phyloP scores from a whole-genome alignment of 768 basidiomycete genomes.

The Pilatotrama ljubarskyi region DNA sequence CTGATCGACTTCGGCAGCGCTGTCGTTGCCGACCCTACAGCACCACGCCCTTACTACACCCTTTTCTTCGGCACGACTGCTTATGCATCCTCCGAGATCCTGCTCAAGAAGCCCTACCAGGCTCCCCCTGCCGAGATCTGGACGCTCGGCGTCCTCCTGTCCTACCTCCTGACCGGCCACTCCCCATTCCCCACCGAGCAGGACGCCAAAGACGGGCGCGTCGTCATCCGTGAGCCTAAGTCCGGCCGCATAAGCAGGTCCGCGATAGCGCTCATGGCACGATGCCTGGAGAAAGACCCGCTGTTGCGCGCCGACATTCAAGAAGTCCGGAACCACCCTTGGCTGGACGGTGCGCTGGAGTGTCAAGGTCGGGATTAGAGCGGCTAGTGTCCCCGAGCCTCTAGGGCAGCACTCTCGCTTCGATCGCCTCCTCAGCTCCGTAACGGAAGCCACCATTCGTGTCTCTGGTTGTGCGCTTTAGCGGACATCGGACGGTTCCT shows the following conservation, averaged over 20 bases:
- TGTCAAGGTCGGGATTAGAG: constrained; percentile 16
- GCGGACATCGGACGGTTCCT: background rate
- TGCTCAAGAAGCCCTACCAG: constrained; percentile 84
- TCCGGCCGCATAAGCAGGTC: constrained; percentile 29
- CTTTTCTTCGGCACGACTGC: constrained; percentile 93
- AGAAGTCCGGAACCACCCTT: constrained; percentile 82
- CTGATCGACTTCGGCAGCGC: constrained; percentile 96
- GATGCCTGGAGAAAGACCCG: constrained; percentile 86
- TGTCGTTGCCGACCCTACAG: constrained; percentile 63
- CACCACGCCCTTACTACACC: constrained; percentile 66
- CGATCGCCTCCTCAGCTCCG: background rate
- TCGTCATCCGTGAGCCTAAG: constrained; percentile 43
- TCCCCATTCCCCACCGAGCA: constrained; percentile 90
- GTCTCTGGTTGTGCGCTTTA: background rate
- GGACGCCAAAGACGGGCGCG: constrained; percentile 69
- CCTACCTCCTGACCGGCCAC: constrained; percentile 88
- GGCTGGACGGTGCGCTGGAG: constrained; percentile 54
- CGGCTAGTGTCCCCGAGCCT: background rate
- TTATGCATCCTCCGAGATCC: constrained; percentile 94
- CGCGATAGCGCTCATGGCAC: constrained; percentile 63
- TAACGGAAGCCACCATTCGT: background rate
- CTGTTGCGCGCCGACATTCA: constrained; percentile 75
- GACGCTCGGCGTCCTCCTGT: constrained; percentile 93
- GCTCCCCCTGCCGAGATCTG: constrained; percentile 95
- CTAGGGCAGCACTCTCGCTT: background rate